Evolutionary conservation across 306 rosid genomes (phyloP).

Genomic region (Sesbania bispinosa): DNA sequence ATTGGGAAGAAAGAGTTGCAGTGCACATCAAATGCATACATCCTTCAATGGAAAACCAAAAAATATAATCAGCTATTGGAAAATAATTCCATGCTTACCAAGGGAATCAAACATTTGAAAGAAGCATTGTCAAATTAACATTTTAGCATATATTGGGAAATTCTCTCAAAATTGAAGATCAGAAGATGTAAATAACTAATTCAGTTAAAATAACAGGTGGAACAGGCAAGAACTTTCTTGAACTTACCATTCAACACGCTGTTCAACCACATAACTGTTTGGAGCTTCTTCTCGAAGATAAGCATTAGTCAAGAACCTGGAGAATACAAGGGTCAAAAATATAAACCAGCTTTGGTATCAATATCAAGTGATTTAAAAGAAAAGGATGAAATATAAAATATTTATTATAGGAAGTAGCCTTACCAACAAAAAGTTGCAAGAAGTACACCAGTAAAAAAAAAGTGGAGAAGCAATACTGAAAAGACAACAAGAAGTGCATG

Average conservation of each 20-base stretch:
- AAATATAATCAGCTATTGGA: constrained; percentile 28
- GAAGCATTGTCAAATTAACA: constrained; percentile 12
- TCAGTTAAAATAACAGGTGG: constrained; percentile 3
- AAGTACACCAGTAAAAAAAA: constrained; percentile 66
- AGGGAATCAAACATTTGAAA: constrained; percentile 10
- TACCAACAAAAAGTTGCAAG: constrained; percentile 96
- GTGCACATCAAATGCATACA: constrained; percentile 98
- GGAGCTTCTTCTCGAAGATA: constrained; percentile 99
- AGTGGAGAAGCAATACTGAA: constrained; percentile 84
- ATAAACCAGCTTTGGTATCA: constrained; percentile 14
- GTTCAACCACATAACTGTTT: constrained; percentile 97
- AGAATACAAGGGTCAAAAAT: constrained; percentile 10
- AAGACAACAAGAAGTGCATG: constrained; percentile 85
- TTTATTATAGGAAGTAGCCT: constrained; percentile 25
- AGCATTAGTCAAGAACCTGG: constrained; percentile 87
- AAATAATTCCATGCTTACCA: constrained; percentile 9
- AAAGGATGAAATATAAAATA: neutral
- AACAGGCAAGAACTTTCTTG: neutral
- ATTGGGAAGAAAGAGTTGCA: constrained; percentile 99
- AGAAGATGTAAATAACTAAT: constrained; percentile 16
- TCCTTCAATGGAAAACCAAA: constrained; percentile 56
- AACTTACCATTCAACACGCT: constrained; percentile 95
- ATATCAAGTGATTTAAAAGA: constrained; percentile 1
- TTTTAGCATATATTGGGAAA: neutral
- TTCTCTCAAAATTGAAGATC: constrained; percentile 16